Evolutionary conservation across 352 stramenopile genomes (phyloP).

Genomic region (Plasmopara viticola): DNA sequence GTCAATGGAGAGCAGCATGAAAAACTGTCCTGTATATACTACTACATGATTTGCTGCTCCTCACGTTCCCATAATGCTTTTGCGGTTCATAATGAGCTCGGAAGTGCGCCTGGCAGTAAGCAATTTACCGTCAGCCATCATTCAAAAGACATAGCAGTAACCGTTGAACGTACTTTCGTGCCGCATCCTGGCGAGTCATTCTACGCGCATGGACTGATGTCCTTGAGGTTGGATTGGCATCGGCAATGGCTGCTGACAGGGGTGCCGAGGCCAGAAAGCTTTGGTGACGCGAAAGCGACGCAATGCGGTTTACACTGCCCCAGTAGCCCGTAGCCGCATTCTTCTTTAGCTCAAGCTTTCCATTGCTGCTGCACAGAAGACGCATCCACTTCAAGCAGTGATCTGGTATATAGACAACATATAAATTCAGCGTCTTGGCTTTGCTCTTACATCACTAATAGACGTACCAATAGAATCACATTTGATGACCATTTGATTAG

Average conservation of each 20-base stretch:
- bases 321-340: slow-evolving; percentile 78
- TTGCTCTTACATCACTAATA: not conserved
- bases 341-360: slow-evolving; percentile 85
- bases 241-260: slow-evolving; percentile 33
- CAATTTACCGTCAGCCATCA: slow-evolving; percentile 4
- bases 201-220: slow-evolving; percentile 3
- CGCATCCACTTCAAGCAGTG: slow-evolving; percentile 87
- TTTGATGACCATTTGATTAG: slow-evolving; percentile 65
- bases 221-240: slow-evolving; percentile 22
- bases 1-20: not conserved
- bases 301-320: slow-evolving; percentile 83
- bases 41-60: not conserved
- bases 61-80: slow-evolving; percentile 44
- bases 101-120: slow-evolving; percentile 57
- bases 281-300: slow-evolving; percentile 75
- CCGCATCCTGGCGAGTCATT: slow-evolving; percentile 68
- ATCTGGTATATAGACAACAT: slow-evolving; percentile 33
- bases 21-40: no score
- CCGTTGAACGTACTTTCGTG: slow-evolving; percentile 53
- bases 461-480: slow-evolving; percentile 73
- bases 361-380: slow-evolving; percentile 74
- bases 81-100: slow-evolving; percentile 81
- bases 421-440: slow-evolving; percentile 1
- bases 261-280: slow-evolving; percentile 71
- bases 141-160: not conserved